A percentile compares a stretch with the other conserved stretches of the same genome.
Conservation (phyloP, 2,329 filamentous ascomycete genomes). For the Knufia petricola region DNA sequence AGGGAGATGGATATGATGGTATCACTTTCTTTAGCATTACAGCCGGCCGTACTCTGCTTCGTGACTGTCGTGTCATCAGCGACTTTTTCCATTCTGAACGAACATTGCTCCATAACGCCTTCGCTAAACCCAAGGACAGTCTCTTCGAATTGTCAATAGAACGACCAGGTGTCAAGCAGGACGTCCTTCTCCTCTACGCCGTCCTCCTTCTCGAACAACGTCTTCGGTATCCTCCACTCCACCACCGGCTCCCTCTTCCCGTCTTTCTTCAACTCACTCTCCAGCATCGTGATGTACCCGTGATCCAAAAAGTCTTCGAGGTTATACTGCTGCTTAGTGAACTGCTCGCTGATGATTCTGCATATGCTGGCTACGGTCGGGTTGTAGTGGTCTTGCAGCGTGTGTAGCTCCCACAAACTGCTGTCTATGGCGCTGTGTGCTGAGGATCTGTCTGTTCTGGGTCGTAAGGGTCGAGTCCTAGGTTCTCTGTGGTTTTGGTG, state of each 20-base stretch:
- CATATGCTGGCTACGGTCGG: constrained; percentile 91
- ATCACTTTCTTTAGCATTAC: no score
- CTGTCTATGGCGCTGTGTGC: constrained; percentile 78
- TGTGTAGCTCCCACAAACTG: constrained; percentile 88
- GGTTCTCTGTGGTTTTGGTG: constrained; percentile 50
- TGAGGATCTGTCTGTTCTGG: constrained; percentile 70
- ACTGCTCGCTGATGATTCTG: constrained; percentile 90
- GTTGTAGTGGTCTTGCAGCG: constrained; percentile 86
- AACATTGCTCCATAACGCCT: not conserved
- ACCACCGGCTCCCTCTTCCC: constrained; percentile 79
- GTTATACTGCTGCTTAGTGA: constrained; percentile 90
- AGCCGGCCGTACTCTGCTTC: no score
- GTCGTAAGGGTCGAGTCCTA: constrained; percentile 66
- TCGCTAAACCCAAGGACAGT: not conserved
- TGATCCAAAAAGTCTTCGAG: constrained; percentile 97
- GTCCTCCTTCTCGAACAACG: constrained; percentile 48
- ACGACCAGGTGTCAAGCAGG: constrained; percentile 5
- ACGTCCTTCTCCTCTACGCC: constrained; percentile 7
- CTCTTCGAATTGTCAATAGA: not conserved
- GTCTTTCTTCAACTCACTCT: constrained; percentile 66
- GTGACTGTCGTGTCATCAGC: no score
- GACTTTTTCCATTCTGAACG: no score
- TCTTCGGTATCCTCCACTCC: constrained; percentile 89
- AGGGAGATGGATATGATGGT: no score
- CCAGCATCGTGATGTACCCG: constrained; percentile 67